A percentile compares a stretch with the other conserved stretches of the same genome.
Evolutionary conservation across 768 basidiomycete genomes (phyloP).

Genomic region (Tulasnella sp.): DNA sequence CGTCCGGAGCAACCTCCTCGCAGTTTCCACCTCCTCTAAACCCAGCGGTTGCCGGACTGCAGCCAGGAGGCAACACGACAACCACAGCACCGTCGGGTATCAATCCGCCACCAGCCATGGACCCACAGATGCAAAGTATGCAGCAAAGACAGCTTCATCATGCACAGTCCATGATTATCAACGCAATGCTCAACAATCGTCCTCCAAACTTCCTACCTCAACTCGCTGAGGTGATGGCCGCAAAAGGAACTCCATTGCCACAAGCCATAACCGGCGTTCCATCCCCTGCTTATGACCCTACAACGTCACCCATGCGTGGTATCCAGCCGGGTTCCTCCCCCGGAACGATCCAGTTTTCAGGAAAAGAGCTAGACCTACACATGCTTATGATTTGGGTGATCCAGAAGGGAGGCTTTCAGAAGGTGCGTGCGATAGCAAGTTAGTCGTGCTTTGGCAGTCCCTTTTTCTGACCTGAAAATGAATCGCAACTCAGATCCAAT

Average conservation of each 20-base stretch:
- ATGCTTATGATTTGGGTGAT: constrained; percentile 68
- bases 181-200: constrained; percentile 39
- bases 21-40: constrained; percentile 48
- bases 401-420: constrained; percentile 62
- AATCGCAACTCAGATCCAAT: constrained; percentile 33
- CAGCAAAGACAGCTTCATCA: constrained; percentile 44
- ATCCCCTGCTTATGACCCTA: constrained; percentile 63
- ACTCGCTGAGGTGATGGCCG: constrained; percentile 64
- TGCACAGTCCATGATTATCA: constrained; percentile 50
- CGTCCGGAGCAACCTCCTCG: constrained; percentile 59
- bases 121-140: constrained; percentile 35
- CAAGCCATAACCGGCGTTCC: constrained; percentile 69
- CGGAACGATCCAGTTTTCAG: constrained; percentile 69
- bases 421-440: constrained; percentile 50
- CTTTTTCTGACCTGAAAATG: background rate
- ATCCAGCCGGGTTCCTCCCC: constrained; percentile 65
- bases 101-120: constrained; percentile 27
- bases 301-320: constrained; percentile 63
- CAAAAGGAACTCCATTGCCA: constrained; percentile 67
- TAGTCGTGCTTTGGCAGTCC: background rate
- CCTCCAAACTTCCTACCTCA: constrained; percentile 61
- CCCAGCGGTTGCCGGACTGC: constrained; percentile 43
- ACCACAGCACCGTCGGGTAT: constrained; percentile 23
- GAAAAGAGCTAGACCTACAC: constrained; percentile 76
- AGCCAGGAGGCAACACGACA: constrained; percentile 39